Conservation (phyloP, 2,329 filamentous ascomycete genomes). For the Aureobasidium lini region DNA sequence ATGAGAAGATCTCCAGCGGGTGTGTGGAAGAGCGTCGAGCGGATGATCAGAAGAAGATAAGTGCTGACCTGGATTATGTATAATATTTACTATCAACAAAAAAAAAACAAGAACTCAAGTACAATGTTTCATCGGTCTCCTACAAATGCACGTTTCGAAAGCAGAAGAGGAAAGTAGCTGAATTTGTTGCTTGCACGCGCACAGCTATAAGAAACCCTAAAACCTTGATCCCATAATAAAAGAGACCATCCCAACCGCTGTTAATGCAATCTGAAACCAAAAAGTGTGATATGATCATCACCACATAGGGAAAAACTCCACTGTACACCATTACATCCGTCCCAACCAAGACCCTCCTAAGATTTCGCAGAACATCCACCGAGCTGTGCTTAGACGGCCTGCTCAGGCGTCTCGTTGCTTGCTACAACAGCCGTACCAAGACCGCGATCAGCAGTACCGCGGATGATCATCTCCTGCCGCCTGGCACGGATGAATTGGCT, state of each 20-base stretch:
- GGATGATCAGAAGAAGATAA: not conserved
- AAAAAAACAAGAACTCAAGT: no score
- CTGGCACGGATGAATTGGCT: constrained; percentile 83
- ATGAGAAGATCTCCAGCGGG: constrained; percentile 5
- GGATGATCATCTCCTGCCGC: constrained; percentile 83
- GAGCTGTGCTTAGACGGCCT: constrained; percentile 32
- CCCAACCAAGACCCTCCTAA: not conserved
- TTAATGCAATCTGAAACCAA: constrained; percentile 13
- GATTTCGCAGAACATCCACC: not conserved
- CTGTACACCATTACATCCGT: not conserved
- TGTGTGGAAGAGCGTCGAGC: not conserved
- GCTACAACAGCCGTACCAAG: constrained; percentile 80
- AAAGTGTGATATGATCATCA: constrained; percentile 9
- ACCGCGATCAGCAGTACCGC: constrained; percentile 87
- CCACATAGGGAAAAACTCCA: constrained; percentile 5
- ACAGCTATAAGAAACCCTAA: not conserved
- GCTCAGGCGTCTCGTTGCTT: constrained; percentile 72
- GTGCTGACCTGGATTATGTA: not conserved
- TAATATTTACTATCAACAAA: not conserved
- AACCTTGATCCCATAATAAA: not conserved
- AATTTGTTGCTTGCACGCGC: not conserved
- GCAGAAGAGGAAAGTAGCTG: not conserved
- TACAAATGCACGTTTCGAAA: no score
- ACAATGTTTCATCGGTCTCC: no score
- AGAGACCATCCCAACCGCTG: not conserved